Base-by-base conservation (phyloP, 2,329 filamentous ascomycete species). In the Hortaea sp. region DNA sequence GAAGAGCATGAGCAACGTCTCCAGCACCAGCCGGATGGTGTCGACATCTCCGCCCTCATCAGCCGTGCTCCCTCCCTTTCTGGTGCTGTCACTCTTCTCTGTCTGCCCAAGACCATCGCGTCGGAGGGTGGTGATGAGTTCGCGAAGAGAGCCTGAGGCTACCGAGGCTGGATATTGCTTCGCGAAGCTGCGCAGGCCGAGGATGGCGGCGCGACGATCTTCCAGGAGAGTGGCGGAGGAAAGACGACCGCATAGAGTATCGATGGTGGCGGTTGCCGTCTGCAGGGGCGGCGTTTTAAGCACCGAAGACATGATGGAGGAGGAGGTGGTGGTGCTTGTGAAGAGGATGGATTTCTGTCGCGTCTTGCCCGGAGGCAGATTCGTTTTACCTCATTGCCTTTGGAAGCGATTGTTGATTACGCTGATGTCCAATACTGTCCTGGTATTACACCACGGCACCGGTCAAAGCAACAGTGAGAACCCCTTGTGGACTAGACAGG, bases 161-260 rank as follows among this genome's bases (percentile, higher is more conserved):
- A 98, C 92, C 6, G 89, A 94, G 10, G 94, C 94, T 34, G 92
- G 94, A 59, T 90, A 97, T 51, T 94, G 82, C 68, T 97, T 97
- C 38, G 92, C 88, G 66, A 98, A 97, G 69, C 89, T 95, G 57
- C 94, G 80, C 34, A 98, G 74, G 12, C 92, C 92, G 29, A 94
- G 78, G 41, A 98, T 95, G 40, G 92, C 89, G 46, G 88, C 89
- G 52, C 92, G 82, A 45, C 94, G 84, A 66, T 98, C 94, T 69
- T 98, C 92, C 37, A 98, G 78, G 11, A 98, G 76, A 1, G 88
- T 95, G 39, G 89, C 88, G 55, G 86, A 95, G 62, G 83, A 81
- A 35, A 98, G 78, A 46, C 92, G 85, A 60, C 82, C 83, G 67
- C 88, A 94, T 50, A 97, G 75, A 38, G 89, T 85, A 51, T 83